A percentile compares a stretch with the other conserved stretches of the same genome.
These are phyloP conservation scores for Dioscorea dumetorum DNA, from an alignment of 106 monocot genomes.

Conservation along the genomic window DNA sequence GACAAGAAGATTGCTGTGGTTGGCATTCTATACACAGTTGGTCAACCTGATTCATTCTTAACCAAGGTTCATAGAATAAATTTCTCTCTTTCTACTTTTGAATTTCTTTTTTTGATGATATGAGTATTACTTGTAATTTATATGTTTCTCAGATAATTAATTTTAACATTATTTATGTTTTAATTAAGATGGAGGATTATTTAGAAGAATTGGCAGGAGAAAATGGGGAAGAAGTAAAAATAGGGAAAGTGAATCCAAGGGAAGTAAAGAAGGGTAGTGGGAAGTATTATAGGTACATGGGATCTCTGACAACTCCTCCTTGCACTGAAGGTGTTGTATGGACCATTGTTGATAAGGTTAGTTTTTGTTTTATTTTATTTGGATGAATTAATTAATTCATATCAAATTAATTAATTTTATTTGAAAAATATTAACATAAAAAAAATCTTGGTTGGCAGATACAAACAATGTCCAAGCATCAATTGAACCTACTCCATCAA, in stretches of 20 bases:
- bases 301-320: slow-evolving; percentile 25
- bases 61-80: background rate
- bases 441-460: slow-evolving; percentile 4
- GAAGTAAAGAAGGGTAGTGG: slow-evolving; percentile 11
- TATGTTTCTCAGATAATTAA: too few species aligned
- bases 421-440: background rate
- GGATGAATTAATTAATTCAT: background rate
- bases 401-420: background rate
- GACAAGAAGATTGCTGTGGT: slow-evolving; percentile 17
- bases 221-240: background rate
- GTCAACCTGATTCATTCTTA: slow-evolving; percentile 11
- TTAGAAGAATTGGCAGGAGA: background rate
- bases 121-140: background rate
- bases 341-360: slow-evolving; percentile 17
- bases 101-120: background rate
- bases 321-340: slow-evolving; percentile 23
- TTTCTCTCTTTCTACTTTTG: background rate
- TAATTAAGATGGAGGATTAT: slow-evolving; percentile 10
- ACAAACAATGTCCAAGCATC: slow-evolving; percentile 15
- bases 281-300: slow-evolving; percentile 25
- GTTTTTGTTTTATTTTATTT: too few species aligned
- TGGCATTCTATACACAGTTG: slow-evolving; percentile 9
- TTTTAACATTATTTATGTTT: too few species aligned
- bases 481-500: slow-evolving; percentile 9
- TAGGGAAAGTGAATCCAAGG: slow-evolving; percentile 14